These are phyloP conservation scores for Saccharomyces hybrid DNA, from an alignment of 1,139 yeast genomes.

Conservation along the genomic window DNA sequence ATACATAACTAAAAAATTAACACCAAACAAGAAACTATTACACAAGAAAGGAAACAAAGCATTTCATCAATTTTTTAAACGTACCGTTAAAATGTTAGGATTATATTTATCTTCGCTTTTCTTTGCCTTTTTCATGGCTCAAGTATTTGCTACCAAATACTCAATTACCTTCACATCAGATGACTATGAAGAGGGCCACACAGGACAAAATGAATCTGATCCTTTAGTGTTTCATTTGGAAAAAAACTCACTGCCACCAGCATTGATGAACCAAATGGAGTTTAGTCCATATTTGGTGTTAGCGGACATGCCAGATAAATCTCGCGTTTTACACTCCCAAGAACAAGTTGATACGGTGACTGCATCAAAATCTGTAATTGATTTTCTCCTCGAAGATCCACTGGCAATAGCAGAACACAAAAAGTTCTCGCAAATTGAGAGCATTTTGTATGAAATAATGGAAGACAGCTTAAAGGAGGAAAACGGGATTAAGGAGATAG, in stretches of 20 bases:
- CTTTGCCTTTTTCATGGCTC: conserved; percentile 5
- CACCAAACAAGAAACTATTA: background rate
- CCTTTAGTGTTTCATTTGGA: conserved; percentile 11
- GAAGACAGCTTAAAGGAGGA: background rate
- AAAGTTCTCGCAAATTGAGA: conserved; percentile 6
- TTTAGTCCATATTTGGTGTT: conserved; percentile 8
- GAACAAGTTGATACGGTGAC: background rate
- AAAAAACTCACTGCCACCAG: conserved; percentile 8
- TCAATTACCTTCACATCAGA: conserved; percentile 8
- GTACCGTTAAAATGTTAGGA: background rate
- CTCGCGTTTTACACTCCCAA: conserved; percentile 8
- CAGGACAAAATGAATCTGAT: background rate
- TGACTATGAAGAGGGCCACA: conserved; percentile 2
- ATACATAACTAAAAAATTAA: background rate
- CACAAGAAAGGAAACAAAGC: background rate
- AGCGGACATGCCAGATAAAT: conserved; percentile 11
- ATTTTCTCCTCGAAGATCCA: background rate
- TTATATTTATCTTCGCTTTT: conserved; percentile 3
- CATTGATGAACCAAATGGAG: conserved; percentile 5
- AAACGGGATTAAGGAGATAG: background rate
- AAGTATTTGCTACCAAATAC: conserved; percentile 8
- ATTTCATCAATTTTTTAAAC: background rate
- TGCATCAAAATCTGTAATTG: background rate
- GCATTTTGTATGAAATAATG: conserved; percentile 6
- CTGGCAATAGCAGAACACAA: conserved; percentile 1